Base-by-base conservation (phyloP, 2,329 filamentous ascomycete species). In the Aspergillus ibericus region DNA sequence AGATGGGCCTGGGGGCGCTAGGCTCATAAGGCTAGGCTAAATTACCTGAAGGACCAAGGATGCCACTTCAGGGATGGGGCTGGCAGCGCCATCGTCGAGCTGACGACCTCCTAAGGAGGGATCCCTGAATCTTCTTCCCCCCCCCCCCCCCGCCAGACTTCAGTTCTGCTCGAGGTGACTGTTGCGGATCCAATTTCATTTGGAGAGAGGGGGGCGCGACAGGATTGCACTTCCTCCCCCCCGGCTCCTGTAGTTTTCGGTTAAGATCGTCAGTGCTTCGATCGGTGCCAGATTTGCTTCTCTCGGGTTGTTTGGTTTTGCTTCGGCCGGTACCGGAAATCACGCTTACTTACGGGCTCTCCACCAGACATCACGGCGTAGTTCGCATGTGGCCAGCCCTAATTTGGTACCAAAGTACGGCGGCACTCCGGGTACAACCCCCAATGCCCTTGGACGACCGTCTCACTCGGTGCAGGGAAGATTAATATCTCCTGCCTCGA, bases 251-350 rank as follows among this genome's bases (percentile, higher is more conserved):
- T 42, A 32, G 25, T 32, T 29, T 53, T 32, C n/a, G 29, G 51
- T 53, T 42, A 44, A 29, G 51, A 53, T 53, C 51, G 36, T 15
- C 51, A 29, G 38, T 29, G 40, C 36, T 29, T 42, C 51, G 51
- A 53, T 53, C 51, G 51, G 51, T 34, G 51, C 36, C 51, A 53
- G 51, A 53, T 53, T 53, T 53, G 51, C 36, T 53, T 53, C 44
- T 53, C 51, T 53, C 38, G 29, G 51, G 51, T 44, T 53, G 27
- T 44, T 32, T 32, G 36, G 38, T 42, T 42, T 32, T 22, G n/a
- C 35, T 35, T 53, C 51, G 51, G 51, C 51, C 51, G 51, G 51
- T 53, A 44, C 44, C 27, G 25, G 44, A 29, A 48, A 48, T 48
- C 44, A 29, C 15, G n/a, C 15, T 18, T 29, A 16, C n/a, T 29